phyloP scores from a whole-genome alignment of 78 protist species.

The Anaeramoeba flamelloides region DNA sequence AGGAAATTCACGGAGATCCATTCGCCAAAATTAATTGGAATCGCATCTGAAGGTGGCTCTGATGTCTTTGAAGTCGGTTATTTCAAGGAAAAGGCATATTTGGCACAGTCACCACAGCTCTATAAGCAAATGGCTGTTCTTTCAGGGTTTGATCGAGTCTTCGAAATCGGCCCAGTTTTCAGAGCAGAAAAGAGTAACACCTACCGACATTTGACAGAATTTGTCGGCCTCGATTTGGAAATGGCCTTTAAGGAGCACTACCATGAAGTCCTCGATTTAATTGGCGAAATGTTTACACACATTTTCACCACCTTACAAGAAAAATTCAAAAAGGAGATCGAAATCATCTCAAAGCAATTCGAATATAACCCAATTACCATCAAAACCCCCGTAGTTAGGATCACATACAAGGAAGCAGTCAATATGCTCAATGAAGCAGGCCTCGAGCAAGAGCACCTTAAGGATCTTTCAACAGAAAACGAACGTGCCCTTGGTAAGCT shows the following conservation, averaged over 20 bases:
- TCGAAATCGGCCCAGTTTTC: slow-evolving; percentile 95
- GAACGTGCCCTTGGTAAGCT: slow-evolving; percentile 76
- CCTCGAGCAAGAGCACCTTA: neutral
- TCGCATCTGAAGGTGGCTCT: slow-evolving; percentile 91
- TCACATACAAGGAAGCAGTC: neutral
- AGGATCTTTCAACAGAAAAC: slow-evolving; percentile 30
- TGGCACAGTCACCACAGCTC: slow-evolving; percentile 96
- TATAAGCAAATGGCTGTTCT: slow-evolving; percentile 95
- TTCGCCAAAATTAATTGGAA: slow-evolving; percentile 74
- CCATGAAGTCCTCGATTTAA: slow-evolving; percentile 48
- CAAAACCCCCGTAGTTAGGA: neutral
- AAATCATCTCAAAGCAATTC: slow-evolving; percentile 47
- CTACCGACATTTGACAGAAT: slow-evolving; percentile 94
- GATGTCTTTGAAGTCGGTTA: slow-evolving; percentile 73
- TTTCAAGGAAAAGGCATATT: slow-evolving; percentile 41
- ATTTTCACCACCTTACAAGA: slow-evolving; percentile 56
- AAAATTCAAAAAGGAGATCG: slow-evolving; percentile 27
- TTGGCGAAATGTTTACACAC: slow-evolving; percentile 45
- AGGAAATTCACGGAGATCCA: slow-evolving; percentile 81
- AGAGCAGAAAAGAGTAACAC: slow-evolving; percentile 92
- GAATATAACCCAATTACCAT: slow-evolving; percentile 42
- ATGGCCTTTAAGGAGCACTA: slow-evolving; percentile 50
- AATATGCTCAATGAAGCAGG: neutral
- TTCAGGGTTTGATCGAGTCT: slow-evolving; percentile 83
- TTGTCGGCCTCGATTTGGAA: slow-evolving; percentile 94